Base-by-base conservation (phyloP, 2,329 filamentous ascomycete species). In the Colletotrichum lupini region DNA sequence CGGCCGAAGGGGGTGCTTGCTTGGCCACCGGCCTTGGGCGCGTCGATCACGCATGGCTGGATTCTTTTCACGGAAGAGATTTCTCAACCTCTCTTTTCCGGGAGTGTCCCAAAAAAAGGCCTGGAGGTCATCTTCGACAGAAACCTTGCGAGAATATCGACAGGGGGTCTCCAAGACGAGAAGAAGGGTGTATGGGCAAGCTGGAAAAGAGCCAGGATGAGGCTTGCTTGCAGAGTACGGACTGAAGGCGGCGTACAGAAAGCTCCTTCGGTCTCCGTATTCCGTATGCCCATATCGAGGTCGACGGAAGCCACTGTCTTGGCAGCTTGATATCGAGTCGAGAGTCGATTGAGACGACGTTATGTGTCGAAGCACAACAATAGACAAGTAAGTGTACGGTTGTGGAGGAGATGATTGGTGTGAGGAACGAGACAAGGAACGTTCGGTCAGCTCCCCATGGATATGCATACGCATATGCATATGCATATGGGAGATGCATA, bases 231-330 rank as follows among this genome's bases (percentile, higher is more conserved):
- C 32, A 42, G 12, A 46, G 65, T 61, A 67, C 56, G 65, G 55
- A 60, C 30, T 35, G 55, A 22, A n/a, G 55, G 42, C 57, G 37
- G 57, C 61, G 68, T 32, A 58, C 49, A 67, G 56, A 32, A 26
- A 68, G 35, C 58, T 66, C 32, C 24, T 35, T 53, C 42, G 22
- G 22, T n/a, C 56, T 52, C 56, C 65, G 65, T 30, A 59, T 26
- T 37, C 58, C 66, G 59, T 63, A 60, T 69, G 70, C 67, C 57
- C 30, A 30, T 64, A 19, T 73, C 53, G 55, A 73, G 59, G 32
- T 49, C 53, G 59, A 49, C n/a, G 26, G 57, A 65, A 69, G 70
- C 70, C 70, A 73, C 60, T 70, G 66, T 69, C 70, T 73, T 73
- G 70, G 70, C 70, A 24, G 35, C 32, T 32, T n/a, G 66, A 64